Evolutionary conservation across 257 asterid species (phyloP), one percentile per base, ranked within the genome.

Genomic region (Solanum virginianum): DNA sequence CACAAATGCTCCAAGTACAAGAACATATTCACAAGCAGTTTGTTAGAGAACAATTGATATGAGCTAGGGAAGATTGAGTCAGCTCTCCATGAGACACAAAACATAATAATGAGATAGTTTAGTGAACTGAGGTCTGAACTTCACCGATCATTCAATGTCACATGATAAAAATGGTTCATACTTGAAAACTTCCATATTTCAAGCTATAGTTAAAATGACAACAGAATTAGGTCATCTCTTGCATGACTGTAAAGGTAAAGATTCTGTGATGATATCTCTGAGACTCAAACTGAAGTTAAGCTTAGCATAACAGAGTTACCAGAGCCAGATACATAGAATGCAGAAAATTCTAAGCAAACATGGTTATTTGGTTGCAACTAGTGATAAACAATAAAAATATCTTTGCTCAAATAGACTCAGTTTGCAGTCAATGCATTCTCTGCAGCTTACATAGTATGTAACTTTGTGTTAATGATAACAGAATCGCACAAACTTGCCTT

Each of bases 401-500:
- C 18, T 51, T 79, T 16, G 83, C 45, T 26, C 45, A 79, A 29
- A 53, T 79, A 16, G 53, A 10, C 49, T 79, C 24, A 77, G 6
- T 9, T 77, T 26, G 82, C 26, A 26, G 65, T 53, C 47, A 79
- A 53, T 51, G 65, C 20, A 15, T 79, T 79, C 59, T 53, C 53
- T 79, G 63, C 16, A 16, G 22, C 8, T 53, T 10, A 20, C 53
- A 26, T 79, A 79, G 83, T 26, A 49, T 53, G 65, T 36, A 47
- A 51, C 22, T 51, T 26, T 79, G 65, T 79, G 47, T 11, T 54
- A 79, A 24, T 15, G 83, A 79, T 53, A 43, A 53, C 65, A 79
- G 11, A 53, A 53, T 79, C 49, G 6, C 41, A 20, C 26, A 69
- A 84, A 87, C 90, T 85, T 86, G 93, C 99, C 99, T 95, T 88